Base-by-base conservation (phyloP, 2,329 filamentous ascomycete species). In the Neopestalotiopsis rosae region DNA sequence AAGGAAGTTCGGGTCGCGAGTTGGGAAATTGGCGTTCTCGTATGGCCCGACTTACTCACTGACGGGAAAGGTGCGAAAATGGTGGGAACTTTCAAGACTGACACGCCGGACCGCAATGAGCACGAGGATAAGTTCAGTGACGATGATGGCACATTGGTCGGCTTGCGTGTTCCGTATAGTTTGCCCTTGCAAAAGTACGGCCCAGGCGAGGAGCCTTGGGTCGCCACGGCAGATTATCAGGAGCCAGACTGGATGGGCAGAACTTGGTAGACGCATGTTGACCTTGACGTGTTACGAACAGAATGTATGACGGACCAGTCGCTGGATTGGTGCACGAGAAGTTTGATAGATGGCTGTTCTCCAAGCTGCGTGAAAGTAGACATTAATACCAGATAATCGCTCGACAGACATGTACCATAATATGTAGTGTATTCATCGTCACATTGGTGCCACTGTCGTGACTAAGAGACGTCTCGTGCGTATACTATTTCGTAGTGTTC, bases 121-220 rank as follows among this genome's bases (percentile, higher is more conserved):
- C 34, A 30, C 13, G 66, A 56, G 13, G 2, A 73, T 74, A 0
- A 69, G 73, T 1, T 70, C 69, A 2, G 74, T 38, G 71, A 69
- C 3, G 66, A 69, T 45, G 61, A 74, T 12, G 17, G 6, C 52
- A 34, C 52, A 1, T 72, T 90, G 0, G 85, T 97, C 4, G 93
- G 92, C 0, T 82, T 95, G 34, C 87, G 94, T 17, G 90, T 97
- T 81, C 93, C 94, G n/a, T 97, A 97, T 79, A 90, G 90, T 79
- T 80, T 95, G 6, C 94, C 94, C 0, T 78, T 97, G 34, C 88
- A 88, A 63, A 82, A 83, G 6, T 97, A 97, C 75, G 82, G 77
- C 0, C 71, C 79, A 7, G 78, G 80, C 4, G 93, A 97, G 75
- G 81, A 86, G 61, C 94, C 94, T 1, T 97, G 94, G 95, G 93